A percentile compares a stretch with the other conserved stretches of the same genome.
Conservation (phyloP, 768 basidiomycete species). For the Dentipellis fragilis region DNA sequence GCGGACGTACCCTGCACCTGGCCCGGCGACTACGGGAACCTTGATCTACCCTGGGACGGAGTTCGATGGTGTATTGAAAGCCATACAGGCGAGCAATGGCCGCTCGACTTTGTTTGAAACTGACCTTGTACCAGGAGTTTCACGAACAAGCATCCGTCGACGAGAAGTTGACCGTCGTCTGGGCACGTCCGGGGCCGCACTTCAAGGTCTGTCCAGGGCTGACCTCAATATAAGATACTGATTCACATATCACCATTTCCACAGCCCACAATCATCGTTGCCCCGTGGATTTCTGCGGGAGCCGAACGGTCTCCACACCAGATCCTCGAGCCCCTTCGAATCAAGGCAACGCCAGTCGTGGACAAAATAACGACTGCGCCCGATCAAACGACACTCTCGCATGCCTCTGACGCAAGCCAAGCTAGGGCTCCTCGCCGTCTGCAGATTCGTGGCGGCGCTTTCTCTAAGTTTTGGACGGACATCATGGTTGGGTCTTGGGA, state of each 20-base stretch:
- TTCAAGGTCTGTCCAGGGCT: not conserved
- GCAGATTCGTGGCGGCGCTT: constrained; percentile 12
- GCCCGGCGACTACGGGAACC: constrained; percentile 8
- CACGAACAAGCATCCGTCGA: not conserved
- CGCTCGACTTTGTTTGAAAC: not conserved
- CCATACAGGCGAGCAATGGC: constrained; percentile 3
- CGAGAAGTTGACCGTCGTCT: not conserved
- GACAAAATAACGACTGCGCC: constrained; percentile 5
- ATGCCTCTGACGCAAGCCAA: constrained; percentile 11
- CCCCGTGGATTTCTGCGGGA: not conserved
- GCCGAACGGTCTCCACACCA: not conserved
- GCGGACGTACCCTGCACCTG: constrained; percentile 12
- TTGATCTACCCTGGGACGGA: constrained; percentile 10
- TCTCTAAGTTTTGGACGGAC: constrained; percentile 9
- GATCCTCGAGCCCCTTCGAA: constrained; percentile 12
- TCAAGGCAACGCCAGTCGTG: constrained; percentile 6
- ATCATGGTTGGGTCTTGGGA: not conserved
- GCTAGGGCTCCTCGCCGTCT: constrained; percentile 9
- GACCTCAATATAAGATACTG: not conserved
- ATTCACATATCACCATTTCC: not conserved
- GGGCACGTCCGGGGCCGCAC: not conserved
- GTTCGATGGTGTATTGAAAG: constrained; percentile 6
- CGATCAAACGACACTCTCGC: constrained; percentile 5
- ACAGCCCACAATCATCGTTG: not conserved
- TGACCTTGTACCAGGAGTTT: not conserved